phyloP scores from a whole-genome alignment of 148 eudicot species.

The Cornus kousa region DNA sequence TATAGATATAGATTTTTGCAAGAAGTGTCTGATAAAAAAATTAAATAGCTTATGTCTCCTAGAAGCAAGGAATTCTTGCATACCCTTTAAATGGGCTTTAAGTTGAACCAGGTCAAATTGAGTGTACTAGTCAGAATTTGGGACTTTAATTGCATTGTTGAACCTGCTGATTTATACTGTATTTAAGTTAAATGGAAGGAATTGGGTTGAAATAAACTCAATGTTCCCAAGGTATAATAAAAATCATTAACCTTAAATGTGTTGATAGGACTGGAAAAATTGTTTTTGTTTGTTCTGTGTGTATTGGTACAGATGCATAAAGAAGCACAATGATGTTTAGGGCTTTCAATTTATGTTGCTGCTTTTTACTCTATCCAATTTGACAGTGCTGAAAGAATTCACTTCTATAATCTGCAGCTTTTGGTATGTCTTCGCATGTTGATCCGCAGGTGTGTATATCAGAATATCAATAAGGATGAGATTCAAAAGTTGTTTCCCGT shows the following conservation, averaged over 20 bases:
- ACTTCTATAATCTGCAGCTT: slow-evolving; percentile 31
- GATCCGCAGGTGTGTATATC: slow-evolving; percentile 45
- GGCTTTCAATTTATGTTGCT: not conserved
- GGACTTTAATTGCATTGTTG: not conserved
- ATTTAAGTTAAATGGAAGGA: not conserved
- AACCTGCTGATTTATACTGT: not conserved
- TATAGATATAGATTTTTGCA: not conserved
- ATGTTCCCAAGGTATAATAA: not conserved
- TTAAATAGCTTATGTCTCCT: too few relatives aligned
- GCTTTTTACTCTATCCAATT: not conserved
- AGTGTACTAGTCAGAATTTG: not conserved
- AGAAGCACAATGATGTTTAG: not conserved
- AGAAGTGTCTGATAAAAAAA: not conserved
- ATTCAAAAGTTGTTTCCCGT: slow-evolving; percentile 49
- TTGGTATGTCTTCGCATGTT: slow-evolving; percentile 50
- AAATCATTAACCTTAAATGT: too few relatives aligned
- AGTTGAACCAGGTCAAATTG: not conserved
- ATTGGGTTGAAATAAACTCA: not conserved
- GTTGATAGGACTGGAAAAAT: not conserved
- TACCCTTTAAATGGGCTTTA: too few relatives aligned
- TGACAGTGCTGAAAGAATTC: not conserved
- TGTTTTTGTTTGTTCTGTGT: not conserved
- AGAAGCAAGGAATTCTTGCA: too few relatives aligned
- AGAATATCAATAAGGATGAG: slow-evolving; percentile 36
- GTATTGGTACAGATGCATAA: not conserved